Percentiles rank a stretch among this genome's conserved stretches.
These are phyloP conservation scores for Daldinia grandis DNA, from an alignment of 495 filamentous ascomycete species.

Conservation along the genomic window DNA sequence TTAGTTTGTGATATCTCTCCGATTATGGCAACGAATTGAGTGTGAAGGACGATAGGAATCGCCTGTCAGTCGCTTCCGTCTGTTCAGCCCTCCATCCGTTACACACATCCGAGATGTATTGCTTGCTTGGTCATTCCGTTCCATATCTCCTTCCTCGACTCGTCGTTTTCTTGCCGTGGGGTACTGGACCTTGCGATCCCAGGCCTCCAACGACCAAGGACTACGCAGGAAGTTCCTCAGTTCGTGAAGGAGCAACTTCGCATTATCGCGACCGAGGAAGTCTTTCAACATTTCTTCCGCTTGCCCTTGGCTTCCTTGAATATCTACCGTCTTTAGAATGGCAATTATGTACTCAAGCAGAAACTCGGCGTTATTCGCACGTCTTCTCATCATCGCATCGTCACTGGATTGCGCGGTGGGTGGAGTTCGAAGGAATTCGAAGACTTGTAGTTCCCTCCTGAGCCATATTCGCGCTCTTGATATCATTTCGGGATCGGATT, in stretches of 20 bases:
- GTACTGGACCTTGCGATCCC: slow-evolving; percentile 87
- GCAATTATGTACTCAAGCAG: slow-evolving; percentile 88
- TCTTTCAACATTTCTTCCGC: slow-evolving; percentile 90
- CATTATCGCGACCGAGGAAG: slow-evolving; percentile 81
- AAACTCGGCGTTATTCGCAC: slow-evolving; percentile 84
- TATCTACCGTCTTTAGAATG: slow-evolving; percentile 88
- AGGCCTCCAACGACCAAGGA: slow-evolving; percentile 74
- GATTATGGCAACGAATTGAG: slow-evolving; percentile 8
- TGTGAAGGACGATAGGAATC: slow-evolving; percentile 44
- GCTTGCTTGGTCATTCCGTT: background rate
- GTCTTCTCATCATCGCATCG: slow-evolving; percentile 49
- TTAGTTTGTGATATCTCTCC: slow-evolving; percentile 11
- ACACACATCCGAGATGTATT: background rate
- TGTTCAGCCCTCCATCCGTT: background rate
- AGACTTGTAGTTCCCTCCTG: slow-evolving; percentile 87
- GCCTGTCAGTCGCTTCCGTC: slow-evolving; percentile 17
- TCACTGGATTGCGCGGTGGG: slow-evolving; percentile 41
- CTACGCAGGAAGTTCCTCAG: slow-evolving; percentile 82
- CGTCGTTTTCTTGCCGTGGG: slow-evolving; percentile 33
- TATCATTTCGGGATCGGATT: slow-evolving; percentile 69
- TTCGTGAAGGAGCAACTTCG: slow-evolving; percentile 85
- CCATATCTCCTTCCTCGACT: slow-evolving; percentile 11
- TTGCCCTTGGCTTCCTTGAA: slow-evolving; percentile 84
- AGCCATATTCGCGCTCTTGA: slow-evolving; percentile 89
- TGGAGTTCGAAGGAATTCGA: slow-evolving; percentile 68